phyloP scores from a whole-genome alignment of 192 early-diverging fungal species.

The Podila minutissima region DNA sequence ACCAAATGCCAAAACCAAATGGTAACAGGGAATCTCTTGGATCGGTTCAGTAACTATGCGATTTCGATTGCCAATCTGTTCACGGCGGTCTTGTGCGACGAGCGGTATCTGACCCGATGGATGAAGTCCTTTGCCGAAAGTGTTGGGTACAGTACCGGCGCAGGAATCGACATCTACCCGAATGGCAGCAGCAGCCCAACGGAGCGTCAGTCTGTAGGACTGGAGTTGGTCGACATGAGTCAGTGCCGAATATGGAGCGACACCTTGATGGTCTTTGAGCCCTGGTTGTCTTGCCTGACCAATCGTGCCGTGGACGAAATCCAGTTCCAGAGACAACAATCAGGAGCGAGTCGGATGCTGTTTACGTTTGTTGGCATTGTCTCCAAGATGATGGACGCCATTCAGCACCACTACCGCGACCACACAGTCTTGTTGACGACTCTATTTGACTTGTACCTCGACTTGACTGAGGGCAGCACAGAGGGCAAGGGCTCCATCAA shows the following conservation, averaged over 20 bases:
- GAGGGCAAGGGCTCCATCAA: constrained; percentile 24
- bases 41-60: constrained; percentile 36
- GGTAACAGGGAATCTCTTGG: constrained; percentile 29
- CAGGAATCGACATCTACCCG: too few species aligned
- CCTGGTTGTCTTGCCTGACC: constrained; percentile 43
- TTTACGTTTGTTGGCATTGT: constrained; percentile 43
- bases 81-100: constrained; percentile 37
- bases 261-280: constrained; percentile 27
- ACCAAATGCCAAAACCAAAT: constrained; percentile 22
- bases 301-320: constrained; percentile 25
- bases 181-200: too few species aligned
- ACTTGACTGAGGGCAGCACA: constrained; percentile 18
- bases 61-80: constrained; percentile 40
- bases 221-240: neutral
- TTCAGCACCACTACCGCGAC: constrained; percentile 14
- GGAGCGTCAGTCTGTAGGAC: neutral
- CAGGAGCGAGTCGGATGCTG: constrained; percentile 37
- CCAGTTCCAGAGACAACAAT: constrained; percentile 41
- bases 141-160: constrained; percentile 5
- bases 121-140: constrained; percentile 4
- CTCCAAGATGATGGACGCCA: constrained; percentile 27
- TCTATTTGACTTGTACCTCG: constrained; percentile 34
- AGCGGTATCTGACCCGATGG: constrained; percentile 34
- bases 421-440: constrained; percentile 8
- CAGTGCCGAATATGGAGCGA: constrained; percentile 37